Conservation (phyloP, 352 stramenopile species). For the Globisporangium ultimum region DNA sequence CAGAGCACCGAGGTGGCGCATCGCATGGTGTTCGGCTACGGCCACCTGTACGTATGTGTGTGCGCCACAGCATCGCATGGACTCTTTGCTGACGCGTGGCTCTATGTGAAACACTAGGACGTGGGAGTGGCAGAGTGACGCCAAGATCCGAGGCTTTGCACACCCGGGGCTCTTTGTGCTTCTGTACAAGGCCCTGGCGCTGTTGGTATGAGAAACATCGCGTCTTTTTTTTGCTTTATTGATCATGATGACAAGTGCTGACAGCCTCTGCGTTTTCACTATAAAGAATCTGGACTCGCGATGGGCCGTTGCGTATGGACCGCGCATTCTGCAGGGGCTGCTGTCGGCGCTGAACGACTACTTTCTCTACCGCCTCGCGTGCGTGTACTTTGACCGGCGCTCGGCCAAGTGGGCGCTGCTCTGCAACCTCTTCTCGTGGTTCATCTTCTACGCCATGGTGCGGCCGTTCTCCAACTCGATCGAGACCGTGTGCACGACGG, state of each 20-base stretch:
- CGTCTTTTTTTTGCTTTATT: neutral
- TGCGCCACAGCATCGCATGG: neutral
- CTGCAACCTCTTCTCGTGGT: conserved; percentile 81
- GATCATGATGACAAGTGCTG: neutral
- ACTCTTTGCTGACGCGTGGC: neutral
- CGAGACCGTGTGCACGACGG: conserved; percentile 77
- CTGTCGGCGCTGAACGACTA: conserved; percentile 69
- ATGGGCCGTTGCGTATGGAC: conserved; percentile 80
- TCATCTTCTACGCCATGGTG: conserved; percentile 84
- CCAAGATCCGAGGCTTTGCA: conserved; percentile 69
- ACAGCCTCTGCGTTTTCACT: neutral
- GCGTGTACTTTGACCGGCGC: conserved; percentile 60
- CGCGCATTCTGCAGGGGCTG: conserved; percentile 68
- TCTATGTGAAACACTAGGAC: conserved; percentile 36
- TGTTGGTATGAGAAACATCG: conserved; percentile 34
- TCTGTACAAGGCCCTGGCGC: conserved; percentile 72
- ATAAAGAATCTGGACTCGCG: conserved; percentile 67
- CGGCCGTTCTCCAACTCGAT: conserved; percentile 86
- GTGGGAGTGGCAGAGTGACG: conserved; percentile 82
- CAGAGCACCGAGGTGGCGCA: conserved; percentile 87
- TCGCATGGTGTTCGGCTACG: conserved; percentile 82
- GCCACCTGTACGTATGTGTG: conserved; percentile 53
- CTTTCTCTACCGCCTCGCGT: conserved; percentile 65
- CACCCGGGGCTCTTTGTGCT: conserved; percentile 73
- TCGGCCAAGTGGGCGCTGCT: conserved; percentile 69